Evolutionary conservation across 164 flowering plant genomes (phyloP).

Genomic region (Magnolia sinica): DNA sequence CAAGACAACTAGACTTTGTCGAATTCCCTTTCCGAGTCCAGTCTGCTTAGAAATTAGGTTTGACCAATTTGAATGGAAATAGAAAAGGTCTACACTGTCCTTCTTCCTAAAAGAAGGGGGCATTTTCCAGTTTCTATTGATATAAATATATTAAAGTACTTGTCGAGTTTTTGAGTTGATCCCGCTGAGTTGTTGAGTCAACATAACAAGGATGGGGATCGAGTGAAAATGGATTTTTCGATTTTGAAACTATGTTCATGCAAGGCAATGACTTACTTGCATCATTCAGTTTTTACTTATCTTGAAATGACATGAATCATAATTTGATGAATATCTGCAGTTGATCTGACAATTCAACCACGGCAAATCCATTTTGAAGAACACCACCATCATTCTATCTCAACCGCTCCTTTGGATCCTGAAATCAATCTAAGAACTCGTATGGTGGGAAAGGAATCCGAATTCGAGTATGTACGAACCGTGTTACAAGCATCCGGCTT

Average conservation of each 20-base stretch:
- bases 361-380: conserved; percentile 62
- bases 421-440: conserved; percentile 23
- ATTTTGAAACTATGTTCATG: no score
- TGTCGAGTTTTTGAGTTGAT: no score
- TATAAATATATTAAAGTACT: no score
- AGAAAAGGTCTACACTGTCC: not conserved
- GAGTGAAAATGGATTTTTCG: no score
- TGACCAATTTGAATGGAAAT: not conserved
- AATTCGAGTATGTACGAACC: conserved; percentile 53
- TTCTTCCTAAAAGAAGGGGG: no score
- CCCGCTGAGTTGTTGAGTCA: no score
- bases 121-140: no score
- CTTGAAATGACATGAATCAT: not conserved
- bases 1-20: not conserved
- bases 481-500: conserved; percentile 56
- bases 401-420: conserved; percentile 15
- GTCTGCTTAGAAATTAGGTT: not conserved
- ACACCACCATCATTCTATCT: conserved; percentile 18
- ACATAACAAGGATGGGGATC: no score
- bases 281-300: not conserved
- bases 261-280: no score
- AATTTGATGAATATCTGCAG: conserved; percentile 32
- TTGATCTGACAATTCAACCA: conserved; percentile 46
- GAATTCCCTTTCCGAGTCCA: not conserved
- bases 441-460: conserved; percentile 37